These are phyloP conservation scores for Solanum boliviense DNA, from an alignment of 257 asterid species.

Conservation along the genomic window DNA sequence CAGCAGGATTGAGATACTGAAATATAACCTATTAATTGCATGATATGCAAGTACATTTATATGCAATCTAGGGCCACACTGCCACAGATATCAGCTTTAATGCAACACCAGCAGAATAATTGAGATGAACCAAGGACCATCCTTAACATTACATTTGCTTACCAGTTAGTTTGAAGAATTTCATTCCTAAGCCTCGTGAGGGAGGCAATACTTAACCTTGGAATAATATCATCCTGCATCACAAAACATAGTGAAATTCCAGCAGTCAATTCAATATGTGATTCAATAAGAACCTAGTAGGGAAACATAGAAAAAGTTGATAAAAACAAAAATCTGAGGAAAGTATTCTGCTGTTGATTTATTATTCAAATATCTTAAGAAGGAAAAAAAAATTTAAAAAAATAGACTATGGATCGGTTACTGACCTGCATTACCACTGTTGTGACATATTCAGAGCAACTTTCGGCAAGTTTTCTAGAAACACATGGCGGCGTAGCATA, in stretches of 20 bases:
- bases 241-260: not conserved
- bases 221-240: conserved; percentile 80
- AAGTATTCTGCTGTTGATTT: not conserved
- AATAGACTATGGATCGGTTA: not conserved
- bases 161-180: conserved; percentile 94
- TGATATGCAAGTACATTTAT: not conserved
- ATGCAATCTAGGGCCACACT: not conserved
- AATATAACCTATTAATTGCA: not conserved
- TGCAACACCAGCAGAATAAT: not conserved
- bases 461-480: conserved; percentile 82
- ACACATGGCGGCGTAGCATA: conserved; percentile 92
- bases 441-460: conserved; percentile 69
- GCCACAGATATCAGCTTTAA: not conserved
- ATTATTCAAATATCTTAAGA: not conserved
- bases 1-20: not conserved
- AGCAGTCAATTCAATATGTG: not conserved
- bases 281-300: not conserved
- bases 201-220: conserved; percentile 67
- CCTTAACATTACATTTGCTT: conserved; percentile 14
- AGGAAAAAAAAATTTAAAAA: not conserved
- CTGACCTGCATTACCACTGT: conserved; percentile 90
- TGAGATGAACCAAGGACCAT: not conserved
- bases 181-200: conserved; percentile 79
- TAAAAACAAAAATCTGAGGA: not conserved
- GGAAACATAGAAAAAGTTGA: not conserved